Conservation (phyloP, 2,329 filamentous ascomycete genomes). For the Claviceps sp. region DNA sequence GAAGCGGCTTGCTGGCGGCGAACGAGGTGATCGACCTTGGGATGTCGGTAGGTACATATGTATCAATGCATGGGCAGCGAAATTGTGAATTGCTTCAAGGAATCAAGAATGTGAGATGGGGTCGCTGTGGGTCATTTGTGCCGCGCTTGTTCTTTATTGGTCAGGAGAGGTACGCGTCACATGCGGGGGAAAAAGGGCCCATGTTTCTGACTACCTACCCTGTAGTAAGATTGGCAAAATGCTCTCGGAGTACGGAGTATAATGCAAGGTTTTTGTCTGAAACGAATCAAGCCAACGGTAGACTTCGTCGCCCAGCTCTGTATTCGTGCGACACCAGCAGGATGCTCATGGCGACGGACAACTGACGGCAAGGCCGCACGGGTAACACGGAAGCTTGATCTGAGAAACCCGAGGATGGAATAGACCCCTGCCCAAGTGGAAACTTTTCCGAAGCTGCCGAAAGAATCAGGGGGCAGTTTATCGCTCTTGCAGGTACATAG, state of each 20-base stretch:
- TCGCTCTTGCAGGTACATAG: no score
- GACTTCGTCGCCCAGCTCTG: no score
- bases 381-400: not conserved
- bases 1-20: not conserved
- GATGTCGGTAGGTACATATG: not conserved
- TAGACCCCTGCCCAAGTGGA: no score
- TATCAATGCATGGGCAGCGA: constrained; percentile 8
- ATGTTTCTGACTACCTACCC: not conserved
- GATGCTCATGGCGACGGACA: not conserved
- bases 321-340: not conserved
- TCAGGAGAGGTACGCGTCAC: not conserved
- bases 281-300: no score
- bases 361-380: not conserved
- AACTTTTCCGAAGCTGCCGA: no score
- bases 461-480: no score
- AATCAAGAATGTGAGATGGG: not conserved
- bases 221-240: not conserved
- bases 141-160: not conserved
- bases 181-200: not conserved
- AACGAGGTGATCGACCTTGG: not conserved
- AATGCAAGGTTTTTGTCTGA: no score
- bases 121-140: not conserved
- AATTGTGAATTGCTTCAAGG: not conserved
- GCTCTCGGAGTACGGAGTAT: no score
- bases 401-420: not conserved